Evolutionary conservation across 2,329 filamentous ascomycete genomes (phyloP), one percentile per base, ranked within the genome.

Genomic region (Trichoderma sp.): DNA sequence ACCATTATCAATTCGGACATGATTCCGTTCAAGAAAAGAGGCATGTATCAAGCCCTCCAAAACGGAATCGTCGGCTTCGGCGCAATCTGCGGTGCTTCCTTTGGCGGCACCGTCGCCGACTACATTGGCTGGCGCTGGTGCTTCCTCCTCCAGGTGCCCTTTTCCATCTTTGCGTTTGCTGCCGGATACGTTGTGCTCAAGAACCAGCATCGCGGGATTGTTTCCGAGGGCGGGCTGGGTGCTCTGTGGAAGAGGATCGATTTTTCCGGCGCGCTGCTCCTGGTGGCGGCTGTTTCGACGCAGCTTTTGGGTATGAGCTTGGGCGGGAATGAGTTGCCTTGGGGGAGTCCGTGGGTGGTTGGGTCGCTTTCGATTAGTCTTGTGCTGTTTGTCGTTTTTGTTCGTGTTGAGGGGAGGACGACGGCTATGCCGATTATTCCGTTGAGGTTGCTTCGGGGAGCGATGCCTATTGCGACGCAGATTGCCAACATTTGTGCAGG

Each of bases 51-150:
- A 74, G 83, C 88, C 53, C 70, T 87, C 10, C 87, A 89, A 70
- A 90, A 90, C 68, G 84, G 81, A 17, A 81, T 89, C 37, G 84
- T 85, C 68, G 88, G 88, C 1, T 87, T 89, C 69, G 88, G 88
- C 0, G 84, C 86, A 2, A 86, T 89, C 37, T 82, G 84, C 22
- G 89, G 89, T 2, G 88, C 88, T 9, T 87, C 87, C 0, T 83
- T 90, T 56, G 89, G 89, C 3, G 89, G 89, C 2, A 83, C 85
- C 37, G 83, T 92, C 12, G 87, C 87, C 27, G 88, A 91, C 71
- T 80, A 78, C 2, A 81, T 92, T 25, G 89, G 89, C 10, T 92
- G 89, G 89, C 82, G 90, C 25, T 90, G 86, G 84, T 89, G 86
- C 67, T 91, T 90, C 68, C 73, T 89, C 4, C 78, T 88, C 2